Conservation (phyloP, 2,329 filamentous ascomycete species). For the Cordyceps tenuipes region DNA sequence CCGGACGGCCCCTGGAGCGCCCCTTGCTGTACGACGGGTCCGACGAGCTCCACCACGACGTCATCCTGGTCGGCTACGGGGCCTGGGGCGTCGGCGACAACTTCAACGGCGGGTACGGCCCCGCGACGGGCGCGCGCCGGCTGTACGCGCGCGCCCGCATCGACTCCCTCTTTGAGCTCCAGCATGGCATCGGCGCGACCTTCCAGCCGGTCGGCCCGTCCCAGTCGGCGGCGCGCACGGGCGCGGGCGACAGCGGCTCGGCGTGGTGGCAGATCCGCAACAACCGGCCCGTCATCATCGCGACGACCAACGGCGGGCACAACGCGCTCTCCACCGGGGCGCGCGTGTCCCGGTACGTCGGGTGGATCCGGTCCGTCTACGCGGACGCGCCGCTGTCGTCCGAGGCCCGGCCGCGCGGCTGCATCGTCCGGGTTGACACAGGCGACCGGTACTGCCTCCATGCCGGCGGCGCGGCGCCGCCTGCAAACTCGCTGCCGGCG, state of each 20-base stretch:
- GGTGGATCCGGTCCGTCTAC: neutral
- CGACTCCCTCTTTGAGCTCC: neutral
- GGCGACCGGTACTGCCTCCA: neutral
- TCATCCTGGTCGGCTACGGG: neutral
- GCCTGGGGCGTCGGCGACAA: neutral
- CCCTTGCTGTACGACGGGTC: neutral
- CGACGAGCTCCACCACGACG: neutral
- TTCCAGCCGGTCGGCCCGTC: neutral
- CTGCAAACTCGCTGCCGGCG: neutral
- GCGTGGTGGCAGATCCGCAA: neutral
- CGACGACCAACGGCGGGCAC: neutral
- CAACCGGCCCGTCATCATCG: neutral
- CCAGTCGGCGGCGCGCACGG: neutral
- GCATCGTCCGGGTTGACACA: neutral
- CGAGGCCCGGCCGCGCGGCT: neutral
- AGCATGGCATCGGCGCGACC: neutral
- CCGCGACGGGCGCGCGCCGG: neutral
- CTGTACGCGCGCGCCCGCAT: neutral
- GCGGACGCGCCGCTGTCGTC: neutral
- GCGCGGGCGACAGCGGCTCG: neutral
- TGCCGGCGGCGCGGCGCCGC: neutral
- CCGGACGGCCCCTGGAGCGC: neutral
- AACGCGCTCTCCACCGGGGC: neutral
- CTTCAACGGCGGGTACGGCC: neutral
- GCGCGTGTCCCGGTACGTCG: neutral